A percentile compares a stretch with the other conserved stretches of the same genome.
Conservation (phyloP, 768 basidiomycete species). For the Albatrellus ellisii region DNA sequence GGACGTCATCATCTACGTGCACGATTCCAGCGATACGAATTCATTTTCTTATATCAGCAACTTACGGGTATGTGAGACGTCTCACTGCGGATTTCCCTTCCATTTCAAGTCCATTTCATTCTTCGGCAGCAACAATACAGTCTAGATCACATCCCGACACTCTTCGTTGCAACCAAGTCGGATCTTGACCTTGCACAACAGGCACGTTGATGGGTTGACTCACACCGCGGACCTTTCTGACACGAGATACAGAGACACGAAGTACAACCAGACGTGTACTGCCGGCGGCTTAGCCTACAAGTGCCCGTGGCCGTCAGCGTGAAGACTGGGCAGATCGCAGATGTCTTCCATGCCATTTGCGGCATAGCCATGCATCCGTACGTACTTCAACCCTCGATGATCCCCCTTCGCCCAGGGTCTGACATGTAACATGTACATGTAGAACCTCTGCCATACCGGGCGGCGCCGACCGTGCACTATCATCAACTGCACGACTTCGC, state of each 20-base stretch:
- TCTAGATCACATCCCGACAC: conserved; percentile 85
- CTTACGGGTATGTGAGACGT: conserved; percentile 53
- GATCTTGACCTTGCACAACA: conserved; percentile 95
- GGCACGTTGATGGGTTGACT: conserved; percentile 27
- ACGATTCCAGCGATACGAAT: conserved; percentile 97
- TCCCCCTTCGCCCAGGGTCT: conserved; percentile 3
- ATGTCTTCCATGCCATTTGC: conserved; percentile 80
- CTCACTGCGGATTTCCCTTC: background rate
- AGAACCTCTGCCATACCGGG: conserved; percentile 54
- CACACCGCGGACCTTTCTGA: conserved; percentile 1
- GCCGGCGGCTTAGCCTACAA: conserved; percentile 75
- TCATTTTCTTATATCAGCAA: conserved; percentile 98
- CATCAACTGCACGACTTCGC: conserved; percentile 51
- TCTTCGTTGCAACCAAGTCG: conserved; percentile 98
- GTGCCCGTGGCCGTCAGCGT: conserved; percentile 93
- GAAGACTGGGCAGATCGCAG: conserved; percentile 71
- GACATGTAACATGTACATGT: conserved; percentile 5
- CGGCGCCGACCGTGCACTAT: conserved; percentile 68
- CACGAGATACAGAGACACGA: conserved; percentile 68
- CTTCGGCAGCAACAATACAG: conserved; percentile 84
- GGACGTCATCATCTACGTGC: conserved; percentile 91
- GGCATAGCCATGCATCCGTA: conserved; percentile 80
- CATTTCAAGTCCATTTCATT: conserved; percentile 1
- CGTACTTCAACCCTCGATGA: conserved; percentile 21
- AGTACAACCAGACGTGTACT: conserved; percentile 97